Conservation (phyloP, 495 filamentous ascomycete genomes). For the Cudoniella acicularis region DNA sequence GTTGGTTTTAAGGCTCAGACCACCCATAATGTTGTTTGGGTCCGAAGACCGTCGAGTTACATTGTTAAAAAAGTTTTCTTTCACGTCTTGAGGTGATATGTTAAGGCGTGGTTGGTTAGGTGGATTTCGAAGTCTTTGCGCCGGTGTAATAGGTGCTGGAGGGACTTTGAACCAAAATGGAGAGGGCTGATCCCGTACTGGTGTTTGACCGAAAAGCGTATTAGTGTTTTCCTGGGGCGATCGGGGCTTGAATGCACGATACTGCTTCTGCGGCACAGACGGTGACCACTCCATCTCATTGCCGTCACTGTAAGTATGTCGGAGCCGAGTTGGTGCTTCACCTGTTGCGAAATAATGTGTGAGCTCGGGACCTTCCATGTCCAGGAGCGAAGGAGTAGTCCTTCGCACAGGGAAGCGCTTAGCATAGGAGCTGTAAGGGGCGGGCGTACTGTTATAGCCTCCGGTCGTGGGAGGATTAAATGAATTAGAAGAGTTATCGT, state of each 20-base stretch:
- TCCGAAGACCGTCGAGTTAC: conserved; percentile 3
- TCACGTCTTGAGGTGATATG: conserved; percentile 36
- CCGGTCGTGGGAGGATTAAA: no score
- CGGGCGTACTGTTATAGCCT: no score
- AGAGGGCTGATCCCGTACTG: conserved; percentile 35
- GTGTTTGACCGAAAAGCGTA: conserved; percentile 55
- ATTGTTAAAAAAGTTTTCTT: conserved; percentile 41
- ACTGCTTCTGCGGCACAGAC: conserved; percentile 46
- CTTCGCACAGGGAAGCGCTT: no score
- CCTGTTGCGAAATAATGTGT: conserved; percentile 20
- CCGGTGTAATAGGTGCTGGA: conserved; percentile 59
- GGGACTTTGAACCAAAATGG: conserved; percentile 60
- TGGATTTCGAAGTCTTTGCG: conserved; percentile 61
- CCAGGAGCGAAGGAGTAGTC: no score
- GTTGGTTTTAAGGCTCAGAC: neutral
- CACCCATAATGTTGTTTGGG: neutral
- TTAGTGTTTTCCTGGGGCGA: conserved; percentile 37
- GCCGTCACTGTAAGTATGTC: conserved; percentile 10
- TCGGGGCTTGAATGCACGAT: conserved; percentile 43
- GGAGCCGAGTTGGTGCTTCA: conserved; percentile 9
- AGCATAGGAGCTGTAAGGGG: no score
- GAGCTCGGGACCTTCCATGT: conserved; percentile 3
- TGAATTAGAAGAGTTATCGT: no score
- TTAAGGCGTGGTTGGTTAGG: conserved; percentile 45
- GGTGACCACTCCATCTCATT: conserved; percentile 84